These are phyloP conservation scores for Mycena capillaripes DNA, from an alignment of 768 basidiomycete genomes.

Conservation along the genomic window DNA sequence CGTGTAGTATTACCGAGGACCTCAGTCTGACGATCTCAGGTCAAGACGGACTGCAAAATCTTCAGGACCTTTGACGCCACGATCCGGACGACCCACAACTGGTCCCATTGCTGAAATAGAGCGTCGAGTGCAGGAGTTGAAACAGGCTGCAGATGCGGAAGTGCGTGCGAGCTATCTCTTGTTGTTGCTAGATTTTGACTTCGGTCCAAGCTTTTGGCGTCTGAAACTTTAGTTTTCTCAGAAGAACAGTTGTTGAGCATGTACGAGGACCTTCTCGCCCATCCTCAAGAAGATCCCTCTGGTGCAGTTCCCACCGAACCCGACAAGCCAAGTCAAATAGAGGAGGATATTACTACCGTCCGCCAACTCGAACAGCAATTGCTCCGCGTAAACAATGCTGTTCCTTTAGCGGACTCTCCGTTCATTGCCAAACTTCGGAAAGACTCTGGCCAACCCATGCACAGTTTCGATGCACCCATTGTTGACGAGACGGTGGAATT, in stretches of 20 bases:
- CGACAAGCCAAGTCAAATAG: constrained; percentile 39
- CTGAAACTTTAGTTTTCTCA: constrained; percentile 52
- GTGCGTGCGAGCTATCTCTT: constrained; percentile 40
- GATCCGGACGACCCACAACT: constrained; percentile 29
- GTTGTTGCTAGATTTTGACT: neutral
- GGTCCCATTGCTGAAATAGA: constrained; percentile 48
- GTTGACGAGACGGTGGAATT: constrained; percentile 34
- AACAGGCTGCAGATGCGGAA: constrained; percentile 51
- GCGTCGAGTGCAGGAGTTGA: constrained; percentile 52
- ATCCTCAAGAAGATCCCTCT: constrained; percentile 39
- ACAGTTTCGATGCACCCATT: neutral
- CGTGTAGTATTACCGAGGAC: neutral
- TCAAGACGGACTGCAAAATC: constrained; percentile 15
- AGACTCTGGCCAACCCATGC: neutral
- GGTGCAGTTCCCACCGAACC: constrained; percentile 23
- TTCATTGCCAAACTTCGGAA: constrained; percentile 17
- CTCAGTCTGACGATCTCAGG: neutral
- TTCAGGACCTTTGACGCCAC: constrained; percentile 35
- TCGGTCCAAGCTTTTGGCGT: constrained; percentile 44
- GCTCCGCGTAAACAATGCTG: constrained; percentile 18
- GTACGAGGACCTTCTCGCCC: constrained; percentile 60
- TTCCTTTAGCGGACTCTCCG: constrained; percentile 14
- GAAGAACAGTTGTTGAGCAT: constrained; percentile 58
- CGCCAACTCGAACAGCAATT: constrained; percentile 53
- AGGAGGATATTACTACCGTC: constrained; percentile 52